Base-by-base conservation (phyloP, 2,329 filamentous ascomycete species). In the Fusarium praegraminearum region DNA sequence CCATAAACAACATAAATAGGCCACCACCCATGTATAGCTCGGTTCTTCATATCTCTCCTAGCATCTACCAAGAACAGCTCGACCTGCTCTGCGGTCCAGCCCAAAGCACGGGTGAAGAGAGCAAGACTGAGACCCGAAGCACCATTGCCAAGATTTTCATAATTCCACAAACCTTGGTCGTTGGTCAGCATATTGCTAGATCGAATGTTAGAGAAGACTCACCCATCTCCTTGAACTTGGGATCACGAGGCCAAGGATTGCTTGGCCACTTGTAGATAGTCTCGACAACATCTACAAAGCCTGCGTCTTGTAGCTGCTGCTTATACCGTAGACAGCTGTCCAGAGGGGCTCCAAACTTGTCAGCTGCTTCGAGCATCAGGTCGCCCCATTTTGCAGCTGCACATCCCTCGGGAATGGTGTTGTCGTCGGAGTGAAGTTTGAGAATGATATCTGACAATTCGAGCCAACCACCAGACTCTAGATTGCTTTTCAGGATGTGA, bases 241-340 rank as follows among this genome's bases (percentile, higher is more conserved):
- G 78, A 45, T 86, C 82, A 40, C 82, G 83, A 0, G 85, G 83
- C 86, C 86, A 89, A 11, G 79, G 74, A 66, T 83, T 85, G 35
- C 79, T 80, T 1, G 86, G 86, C 77, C 85, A 83, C 74, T 83
- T 84, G 70, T 80, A 84, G 8, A 83, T 72, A 3, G 80, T 76
- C 70, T 87, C 83, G 0, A 76, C 76, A 0, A 89, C 81, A 55
- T 87, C 81, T 41, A 80, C 77, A 64, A 89, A 89, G 1, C 87
- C 87, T 0, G 83, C 85, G 15, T 84, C 83, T 6, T 77, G 75
- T 67, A 89, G 79, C 56, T 82, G 80, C 41, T 76, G 65, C 43
- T 75, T 76, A 52, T 79, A 80, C 1, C 62, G 44, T 0, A 69
- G 69, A 0, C 74, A 76, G 24, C 75, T 77, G 41, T 79, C 76